Evolutionary conservation across 1,139 yeast species (phyloP).

Genomic region (Debaryomyces sp.): DNA sequence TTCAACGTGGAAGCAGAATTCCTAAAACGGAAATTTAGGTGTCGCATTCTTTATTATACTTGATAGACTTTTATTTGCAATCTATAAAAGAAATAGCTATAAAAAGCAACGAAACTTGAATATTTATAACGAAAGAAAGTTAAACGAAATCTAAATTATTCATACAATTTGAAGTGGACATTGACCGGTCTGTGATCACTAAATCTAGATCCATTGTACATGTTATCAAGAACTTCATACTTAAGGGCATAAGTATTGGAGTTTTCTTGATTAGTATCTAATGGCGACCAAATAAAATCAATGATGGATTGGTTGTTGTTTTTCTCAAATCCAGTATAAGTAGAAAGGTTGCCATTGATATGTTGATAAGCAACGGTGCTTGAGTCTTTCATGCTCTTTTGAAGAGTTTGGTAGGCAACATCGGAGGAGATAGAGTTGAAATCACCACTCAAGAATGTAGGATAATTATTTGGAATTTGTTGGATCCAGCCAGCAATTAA

Average conservation of each 20-base stretch:
- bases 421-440: constrained; percentile 39
- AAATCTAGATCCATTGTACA: constrained; percentile 27
- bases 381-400: constrained; percentile 27
- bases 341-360: constrained; percentile 29
- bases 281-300: constrained; percentile 35
- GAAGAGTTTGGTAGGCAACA: constrained; percentile 32
- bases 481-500: constrained; percentile 35
- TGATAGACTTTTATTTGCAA: neutral
- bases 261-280: constrained; percentile 13
- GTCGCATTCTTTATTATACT: neutral
- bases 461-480: constrained; percentile 28
- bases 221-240: constrained; percentile 38
- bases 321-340: constrained; percentile 44
- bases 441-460: constrained; percentile 42
- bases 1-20: neutral
- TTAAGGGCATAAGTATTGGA: constrained; percentile 21
- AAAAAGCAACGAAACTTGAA: neutral
- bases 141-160: neutral
- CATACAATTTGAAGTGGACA: constrained; percentile 24
- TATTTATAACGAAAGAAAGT: neutral
- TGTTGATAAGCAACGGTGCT: constrained; percentile 21
- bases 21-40: neutral
- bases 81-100: neutral
- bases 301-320: constrained; percentile 24
- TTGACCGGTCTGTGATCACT: constrained; percentile 51